Percentiles rank a stretch among this genome's conserved stretches.
These are phyloP conservation scores for Ulota crispa DNA, from an alignment of 225 moss, liverwort and hornwort species.

Conservation along the genomic window DNA sequence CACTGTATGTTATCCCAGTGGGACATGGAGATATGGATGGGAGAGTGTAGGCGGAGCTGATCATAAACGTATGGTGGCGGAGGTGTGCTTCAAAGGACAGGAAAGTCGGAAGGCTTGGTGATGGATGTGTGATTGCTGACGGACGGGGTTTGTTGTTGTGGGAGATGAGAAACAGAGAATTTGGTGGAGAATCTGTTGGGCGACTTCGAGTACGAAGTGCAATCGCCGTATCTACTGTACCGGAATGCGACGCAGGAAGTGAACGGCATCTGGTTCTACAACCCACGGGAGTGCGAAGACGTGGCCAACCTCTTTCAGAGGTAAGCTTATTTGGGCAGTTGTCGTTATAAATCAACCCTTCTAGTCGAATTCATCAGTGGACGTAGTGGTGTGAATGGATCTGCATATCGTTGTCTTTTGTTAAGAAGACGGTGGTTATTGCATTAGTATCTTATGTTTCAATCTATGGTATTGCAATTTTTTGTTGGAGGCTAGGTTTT, in stretches of 20 bases:
- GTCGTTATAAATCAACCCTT: background rate
- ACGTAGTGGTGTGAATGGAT: background rate
- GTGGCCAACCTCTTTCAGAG: slow-evolving; percentile 90
- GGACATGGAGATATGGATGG: background rate
- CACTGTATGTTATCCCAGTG: background rate
- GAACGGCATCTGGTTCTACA: slow-evolving; percentile 99
- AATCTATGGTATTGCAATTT: too few species aligned
- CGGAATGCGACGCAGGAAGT: slow-evolving; percentile 95
- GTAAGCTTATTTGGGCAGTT: slow-evolving; percentile 22
- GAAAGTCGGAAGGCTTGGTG: background rate
- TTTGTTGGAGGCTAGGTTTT: background rate
- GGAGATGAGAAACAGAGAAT: slow-evolving; percentile 63
- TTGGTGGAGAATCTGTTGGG: slow-evolving; percentile 90
- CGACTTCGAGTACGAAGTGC: slow-evolving; percentile 98
- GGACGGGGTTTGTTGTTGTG: background rate
- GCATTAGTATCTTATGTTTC: background rate
- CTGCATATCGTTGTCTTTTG: background rate
- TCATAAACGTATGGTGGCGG: background rate
- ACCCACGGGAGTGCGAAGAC: slow-evolving; percentile 89
- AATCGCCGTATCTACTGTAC: slow-evolving; percentile 92
- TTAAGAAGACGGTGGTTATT: background rate
- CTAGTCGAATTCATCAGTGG: background rate
- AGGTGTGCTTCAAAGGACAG: background rate
- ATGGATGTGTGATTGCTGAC: background rate
- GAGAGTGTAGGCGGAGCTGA: background rate